Percentiles rank a stretch among this genome's conserved stretches.
phyloP scores from a whole-genome alignment of 331 rosid species.

The Acacia pycnantha region DNA sequence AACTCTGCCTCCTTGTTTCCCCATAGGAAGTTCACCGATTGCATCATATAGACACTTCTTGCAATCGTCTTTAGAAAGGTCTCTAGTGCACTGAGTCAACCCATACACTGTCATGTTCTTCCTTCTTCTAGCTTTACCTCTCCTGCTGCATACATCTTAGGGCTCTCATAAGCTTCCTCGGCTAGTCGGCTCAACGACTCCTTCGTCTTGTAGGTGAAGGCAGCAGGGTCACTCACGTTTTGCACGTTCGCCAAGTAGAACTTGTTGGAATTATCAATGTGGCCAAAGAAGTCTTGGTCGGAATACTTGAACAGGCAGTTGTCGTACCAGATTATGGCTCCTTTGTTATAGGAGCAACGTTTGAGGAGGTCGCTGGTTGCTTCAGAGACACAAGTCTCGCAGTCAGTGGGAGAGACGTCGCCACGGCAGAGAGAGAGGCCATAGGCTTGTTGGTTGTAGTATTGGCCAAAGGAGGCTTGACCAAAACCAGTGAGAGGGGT shows the following conservation, averaged over 20 bases:
- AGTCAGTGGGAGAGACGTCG: neutral
- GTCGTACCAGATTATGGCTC: conserved; percentile 19
- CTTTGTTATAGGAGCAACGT: conserved; percentile 1
- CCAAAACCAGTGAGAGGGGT: conserved; percentile 44
- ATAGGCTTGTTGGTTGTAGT: conserved; percentile 13
- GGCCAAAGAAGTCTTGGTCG: conserved; percentile 32
- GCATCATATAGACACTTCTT: conserved; percentile 11
- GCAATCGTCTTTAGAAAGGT: conserved; percentile 23
- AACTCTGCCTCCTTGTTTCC: conserved; percentile 2
- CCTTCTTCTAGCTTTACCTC: conserved; percentile 7
- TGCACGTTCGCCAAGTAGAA: neutral
- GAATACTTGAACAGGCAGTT: conserved; percentile 37
- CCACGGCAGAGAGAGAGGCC: conserved; percentile 35
- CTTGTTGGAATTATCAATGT: conserved; percentile 10
- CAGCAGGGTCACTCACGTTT: neutral
- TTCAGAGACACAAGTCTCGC: conserved; percentile 6
- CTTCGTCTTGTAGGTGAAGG: conserved; percentile 1
- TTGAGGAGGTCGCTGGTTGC: neutral
- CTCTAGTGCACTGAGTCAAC: conserved; percentile 37
- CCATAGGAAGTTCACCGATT: neutral
- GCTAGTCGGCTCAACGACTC: neutral
- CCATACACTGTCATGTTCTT: conserved; percentile 34
- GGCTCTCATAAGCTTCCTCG: neutral
- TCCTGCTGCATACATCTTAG: conserved; percentile 32
- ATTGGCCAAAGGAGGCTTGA: conserved; percentile 13